Evolutionary conservation across 805 yeast genomes (phyloP).

Genomic region (Ogataea populi-albae): DNA sequence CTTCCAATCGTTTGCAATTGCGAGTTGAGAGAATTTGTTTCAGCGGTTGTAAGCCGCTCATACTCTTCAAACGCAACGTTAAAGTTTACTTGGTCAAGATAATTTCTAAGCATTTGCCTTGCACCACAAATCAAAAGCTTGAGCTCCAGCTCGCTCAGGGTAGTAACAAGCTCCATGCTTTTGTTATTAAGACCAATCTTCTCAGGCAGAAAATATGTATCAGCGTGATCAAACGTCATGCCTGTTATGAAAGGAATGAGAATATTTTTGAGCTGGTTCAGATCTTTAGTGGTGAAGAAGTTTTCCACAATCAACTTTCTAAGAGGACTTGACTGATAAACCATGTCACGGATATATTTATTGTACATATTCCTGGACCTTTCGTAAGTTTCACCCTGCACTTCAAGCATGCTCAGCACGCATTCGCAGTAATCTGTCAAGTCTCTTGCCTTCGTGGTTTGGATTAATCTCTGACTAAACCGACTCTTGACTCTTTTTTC

Average conservation of each 20-base stretch:
- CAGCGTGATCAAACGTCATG: constrained; percentile 2
- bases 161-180: constrained; percentile 24
- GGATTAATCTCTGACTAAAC: constrained; percentile 75
- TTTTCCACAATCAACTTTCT: constrained; percentile 40
- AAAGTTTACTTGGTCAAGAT: constrained; percentile 63
- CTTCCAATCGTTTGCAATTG: constrained; percentile 44
- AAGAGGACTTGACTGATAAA: constrained; percentile 33
- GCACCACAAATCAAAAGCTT: constrained; percentile 73
- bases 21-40: constrained; percentile 31
- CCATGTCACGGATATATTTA: constrained; percentile 28
- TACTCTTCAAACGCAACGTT: constrained; percentile 75
- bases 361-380: constrained; percentile 28
- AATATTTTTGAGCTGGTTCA: constrained; percentile 47
- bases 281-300: constrained; percentile 58
- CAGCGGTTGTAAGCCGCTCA: constrained; percentile 26
- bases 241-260: constrained; percentile 39
- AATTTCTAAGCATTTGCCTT: constrained; percentile 59
- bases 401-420: constrained; percentile 29
- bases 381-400: constrained; percentile 10
- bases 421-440: constrained; percentile 50
- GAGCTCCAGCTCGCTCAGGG: constrained; percentile 69
- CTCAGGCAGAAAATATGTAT: constrained; percentile 5
- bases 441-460: constrained; percentile 48
- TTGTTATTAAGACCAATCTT: constrained; percentile 8
- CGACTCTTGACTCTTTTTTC: constrained; percentile 92